A percentile compares a stretch with the other conserved stretches of the same genome.
Conservation (phyloP, 805 yeast genomes). For the Alloascoidea africana region DNA sequence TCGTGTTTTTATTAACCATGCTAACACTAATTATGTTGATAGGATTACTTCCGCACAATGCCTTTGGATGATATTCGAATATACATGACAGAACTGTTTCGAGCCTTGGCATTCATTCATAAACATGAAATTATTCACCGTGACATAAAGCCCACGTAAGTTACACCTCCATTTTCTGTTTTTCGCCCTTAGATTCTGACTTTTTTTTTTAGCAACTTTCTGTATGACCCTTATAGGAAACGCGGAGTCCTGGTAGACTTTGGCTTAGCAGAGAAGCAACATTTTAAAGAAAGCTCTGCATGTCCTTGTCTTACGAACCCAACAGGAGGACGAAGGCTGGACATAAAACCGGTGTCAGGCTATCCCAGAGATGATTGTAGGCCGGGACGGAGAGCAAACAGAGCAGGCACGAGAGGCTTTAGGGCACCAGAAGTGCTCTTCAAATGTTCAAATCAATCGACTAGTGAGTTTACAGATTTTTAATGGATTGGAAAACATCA, state of each 20-base stretch:
- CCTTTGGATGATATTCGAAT: conserved; percentile 66
- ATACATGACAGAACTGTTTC: conserved; percentile 67
- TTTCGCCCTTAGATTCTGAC: conserved; percentile 26
- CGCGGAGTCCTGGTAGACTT: conserved; percentile 83
- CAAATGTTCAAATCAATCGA: conserved; percentile 72
- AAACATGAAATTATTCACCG: conserved; percentile 71
- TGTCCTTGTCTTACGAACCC: conserved; percentile 13
- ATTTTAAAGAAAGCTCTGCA: conserved; percentile 4
- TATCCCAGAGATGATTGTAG: conserved; percentile 80
- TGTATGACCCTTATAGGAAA: conserved; percentile 48
- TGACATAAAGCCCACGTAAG: conserved; percentile 72
- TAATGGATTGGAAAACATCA: neutral
- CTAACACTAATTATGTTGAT: neutral
- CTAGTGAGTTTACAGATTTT: conserved; percentile 17
- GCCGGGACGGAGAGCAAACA: conserved; percentile 82
- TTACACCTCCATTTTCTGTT: conserved; percentile 18
- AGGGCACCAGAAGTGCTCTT: conserved; percentile 88
- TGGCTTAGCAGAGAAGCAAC: conserved; percentile 69
- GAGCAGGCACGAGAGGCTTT: conserved; percentile 95
- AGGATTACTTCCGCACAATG: conserved; percentile 62
- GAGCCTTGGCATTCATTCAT: conserved; percentile 67
- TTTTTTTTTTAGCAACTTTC: conserved; percentile 38
- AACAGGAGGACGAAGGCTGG: conserved; percentile 10
- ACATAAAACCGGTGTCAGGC: conserved; percentile 32
- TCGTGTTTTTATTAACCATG: neutral